Evolutionary conservation across 805 yeast genomes (phyloP), one percentile per base, ranked within the genome.

Genomic region (Pichia paraexigua): DNA sequence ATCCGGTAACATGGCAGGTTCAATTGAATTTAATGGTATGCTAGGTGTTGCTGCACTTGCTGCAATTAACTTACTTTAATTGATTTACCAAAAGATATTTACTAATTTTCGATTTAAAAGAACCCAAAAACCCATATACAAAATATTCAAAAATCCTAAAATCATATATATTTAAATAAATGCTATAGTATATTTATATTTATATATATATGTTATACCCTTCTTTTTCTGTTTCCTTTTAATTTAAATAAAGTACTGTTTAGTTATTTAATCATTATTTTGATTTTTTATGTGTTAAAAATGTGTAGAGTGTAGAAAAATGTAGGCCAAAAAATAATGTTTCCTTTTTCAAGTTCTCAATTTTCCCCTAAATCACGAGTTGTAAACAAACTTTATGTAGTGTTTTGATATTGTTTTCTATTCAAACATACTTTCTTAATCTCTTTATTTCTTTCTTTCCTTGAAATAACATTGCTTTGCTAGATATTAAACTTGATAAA

Each of bases 21-120:
- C 58, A 41, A 55, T 62, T 20, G 59, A 63, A 51, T 63, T 57
- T 43, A 63, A 61, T 20, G 69, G 63, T 49, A 49, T 52, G 13
- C 50, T 60, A 22, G 69, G 63, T 51, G 66, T 61, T 20, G 64
- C 58, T 53, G 63, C 60, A 17, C 46, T 58, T 13, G 55, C 56
- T 20, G 56, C 60, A 40, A 52, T 51, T 22, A 54, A 58, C 45
- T 53, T 57, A 41, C 48, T 56, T 22, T 58, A 53, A 55, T 30
- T 28, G 22, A 12, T 20, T 35, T 17, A 22, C 15, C 10, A 28
- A 20, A 41, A 27, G 12, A 22, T 32, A 9, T 28, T 28, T 41
- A n/a, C 24, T 12, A n/a, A n/a, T 3, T n/a, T 35, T 17, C 39
- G n/a, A 35, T 5, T 17, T 35, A 17, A 35, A 35, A 17, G 7